Base-by-base conservation (phyloP, 108 stramenopile species). In the Mediolabrus comicus region DNA sequence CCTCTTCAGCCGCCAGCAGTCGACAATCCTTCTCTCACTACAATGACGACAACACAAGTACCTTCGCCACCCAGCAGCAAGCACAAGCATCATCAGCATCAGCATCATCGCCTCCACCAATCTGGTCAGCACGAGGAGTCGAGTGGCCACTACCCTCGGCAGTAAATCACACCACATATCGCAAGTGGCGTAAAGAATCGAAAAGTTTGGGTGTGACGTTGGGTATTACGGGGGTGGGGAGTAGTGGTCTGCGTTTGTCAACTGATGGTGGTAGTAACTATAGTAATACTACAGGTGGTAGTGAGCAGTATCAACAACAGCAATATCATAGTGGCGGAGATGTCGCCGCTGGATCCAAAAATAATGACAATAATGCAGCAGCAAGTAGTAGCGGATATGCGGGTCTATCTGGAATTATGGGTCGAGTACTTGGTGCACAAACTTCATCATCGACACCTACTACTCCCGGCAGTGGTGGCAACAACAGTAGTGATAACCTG, bases 71-170 rank as follows among this genome's bases (percentile, higher is more conserved):
- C 1, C 56, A 57, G 32, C 56, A 63, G 56, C 56, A 32, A n/a
- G 12, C 38, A 52, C 74, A 62, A 61, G 72, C 77, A 51, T n/a
- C n/a, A n/a, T n/a, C n/a, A n/a, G n/a, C n/a, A n/a, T n/a, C n/a
- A n/a, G n/a, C n/a, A n/a, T n/a, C n/a, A n/a, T n/a, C n/a, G n/a
- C n/a, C n/a, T n/a, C 82, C 79, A 41, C 75, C 91, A n/a, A 93
- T 90, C 53, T 93, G 80, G 77, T 79, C 87, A 7, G 86, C 92
- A 9, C 77, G 92, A 13, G 75, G 90, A 53, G 89, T 93, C 46
- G 89, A 93, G 74, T 90, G 89, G 92, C 92, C 89, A 0, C 82
- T 93, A 11, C 89, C 89, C 3, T 62, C 81, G 22, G 31, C 81
- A 19, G 58, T 93, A 16, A 74, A 81, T 14, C 62, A 75, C 14